Evolutionary conservation across 2,329 filamentous ascomycete species (phyloP).

Genomic region (Exophiala dermatitidis): DNA sequence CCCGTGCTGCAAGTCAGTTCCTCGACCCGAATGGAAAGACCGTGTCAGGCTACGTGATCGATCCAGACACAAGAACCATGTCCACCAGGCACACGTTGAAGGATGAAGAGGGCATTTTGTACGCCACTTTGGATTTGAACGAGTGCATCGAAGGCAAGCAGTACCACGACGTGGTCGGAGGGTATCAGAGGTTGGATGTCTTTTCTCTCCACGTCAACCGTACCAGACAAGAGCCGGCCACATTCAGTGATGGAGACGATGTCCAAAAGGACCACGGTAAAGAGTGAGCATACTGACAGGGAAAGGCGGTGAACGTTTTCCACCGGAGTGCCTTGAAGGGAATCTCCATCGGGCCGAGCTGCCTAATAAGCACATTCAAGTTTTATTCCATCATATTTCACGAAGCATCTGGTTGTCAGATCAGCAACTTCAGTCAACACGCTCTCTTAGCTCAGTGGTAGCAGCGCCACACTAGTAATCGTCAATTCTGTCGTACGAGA

Average conservation of each 20-base stretch:
- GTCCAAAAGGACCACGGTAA: too few relatives aligned
- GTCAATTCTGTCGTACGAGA: too few relatives aligned
- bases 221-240: slow-evolving; percentile 33
- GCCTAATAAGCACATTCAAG: too few relatives aligned
- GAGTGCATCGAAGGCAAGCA: slow-evolving; percentile 51
- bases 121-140: slow-evolving; percentile 46
- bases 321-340: too few relatives aligned
- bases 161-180: slow-evolving; percentile 51
- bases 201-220: slow-evolving; percentile 47
- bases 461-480: too few relatives aligned
- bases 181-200: slow-evolving; percentile 50
- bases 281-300: background rate
- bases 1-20: slow-evolving; percentile 45
- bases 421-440: too few relatives aligned
- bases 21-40: slow-evolving; percentile 45
- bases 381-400: too few relatives aligned
- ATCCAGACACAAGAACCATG: slow-evolving; percentile 12
- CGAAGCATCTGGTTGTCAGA: too few relatives aligned
- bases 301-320: background rate
- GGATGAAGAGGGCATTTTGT: slow-evolving; percentile 44
- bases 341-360: too few relatives aligned
- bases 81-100: slow-evolving; percentile 31
- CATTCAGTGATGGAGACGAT: background rate
- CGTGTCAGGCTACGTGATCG: slow-evolving; percentile 35
- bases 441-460: too few relatives aligned